Evolutionary conservation across 768 basidiomycete species (phyloP).

Genomic region (Pleurotus platypus): DNA sequence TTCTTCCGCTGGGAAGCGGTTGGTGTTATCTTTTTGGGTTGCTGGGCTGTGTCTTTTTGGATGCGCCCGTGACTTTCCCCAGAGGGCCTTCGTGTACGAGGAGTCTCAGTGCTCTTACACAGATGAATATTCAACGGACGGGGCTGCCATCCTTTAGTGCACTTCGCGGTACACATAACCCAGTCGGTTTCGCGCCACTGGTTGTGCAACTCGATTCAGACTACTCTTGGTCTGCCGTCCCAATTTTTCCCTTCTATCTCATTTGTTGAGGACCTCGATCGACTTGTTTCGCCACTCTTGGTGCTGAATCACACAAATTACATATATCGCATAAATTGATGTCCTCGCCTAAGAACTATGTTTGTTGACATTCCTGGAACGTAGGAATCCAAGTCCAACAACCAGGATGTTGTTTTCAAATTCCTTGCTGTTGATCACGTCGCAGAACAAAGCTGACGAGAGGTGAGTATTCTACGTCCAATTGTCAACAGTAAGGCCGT

Average conservation of each 20-base stretch:
- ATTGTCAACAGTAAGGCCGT: no score
- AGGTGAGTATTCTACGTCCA: no score
- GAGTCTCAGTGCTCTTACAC: neutral
- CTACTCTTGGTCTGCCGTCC: slow-evolving; percentile 61
- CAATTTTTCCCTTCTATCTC: slow-evolving; percentile 22
- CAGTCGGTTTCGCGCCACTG: slow-evolving; percentile 10
- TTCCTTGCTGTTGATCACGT: no score
- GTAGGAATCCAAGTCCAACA: no score
- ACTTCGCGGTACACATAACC: slow-evolving; percentile 56
- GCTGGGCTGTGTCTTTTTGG: neutral
- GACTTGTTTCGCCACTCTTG: no score
- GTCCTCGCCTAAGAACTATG: no score
- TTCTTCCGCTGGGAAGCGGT: neutral
- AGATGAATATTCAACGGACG: neutral
- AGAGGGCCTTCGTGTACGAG: neutral
- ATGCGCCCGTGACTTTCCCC: neutral
- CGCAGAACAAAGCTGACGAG: no score
- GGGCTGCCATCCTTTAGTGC: slow-evolving; percentile 50
- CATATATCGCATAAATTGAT: no score
- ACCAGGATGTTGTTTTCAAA: no score
- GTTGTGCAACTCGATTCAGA: slow-evolving; percentile 63
- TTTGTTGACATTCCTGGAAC: no score
- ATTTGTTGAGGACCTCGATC: slow-evolving; percentile 1
- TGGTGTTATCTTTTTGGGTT: neutral
- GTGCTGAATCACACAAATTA: no score